Evolutionary conservation across 2,329 filamentous ascomycete genomes (phyloP).

Genomic region (Cladosporium halotolerans): DNA sequence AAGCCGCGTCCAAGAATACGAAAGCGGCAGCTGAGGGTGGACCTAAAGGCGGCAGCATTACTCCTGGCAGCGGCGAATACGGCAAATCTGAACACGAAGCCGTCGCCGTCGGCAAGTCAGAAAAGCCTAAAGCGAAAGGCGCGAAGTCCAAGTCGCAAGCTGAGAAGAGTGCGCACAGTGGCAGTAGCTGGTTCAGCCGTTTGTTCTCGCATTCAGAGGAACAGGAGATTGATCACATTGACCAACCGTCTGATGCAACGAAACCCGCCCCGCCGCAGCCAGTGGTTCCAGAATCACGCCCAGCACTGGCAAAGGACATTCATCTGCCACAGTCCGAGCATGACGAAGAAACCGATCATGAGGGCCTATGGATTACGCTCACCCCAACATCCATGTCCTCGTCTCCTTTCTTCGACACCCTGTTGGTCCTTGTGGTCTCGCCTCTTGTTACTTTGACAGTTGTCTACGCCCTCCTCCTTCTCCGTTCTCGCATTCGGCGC

Average conservation of each 20-base stretch:
- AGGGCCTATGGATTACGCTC: conserved; percentile 94
- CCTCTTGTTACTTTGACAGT: conserved; percentile 87
- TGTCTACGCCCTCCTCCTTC: conserved; percentile 80
- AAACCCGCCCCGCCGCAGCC: not conserved
- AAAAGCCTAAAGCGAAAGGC: conserved; percentile 9
- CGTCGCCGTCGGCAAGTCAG: conserved; percentile 15
- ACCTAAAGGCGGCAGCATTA: conserved; percentile 60
- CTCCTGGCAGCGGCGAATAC: conserved; percentile 69
- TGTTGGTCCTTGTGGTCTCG: conserved; percentile 93
- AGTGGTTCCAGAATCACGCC: not conserved
- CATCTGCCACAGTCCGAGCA: conserved; percentile 6
- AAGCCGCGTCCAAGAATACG: conserved; percentile 22
- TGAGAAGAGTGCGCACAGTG: conserved; percentile 12
- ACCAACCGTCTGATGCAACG: not conserved
- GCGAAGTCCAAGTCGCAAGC: conserved; percentile 13
- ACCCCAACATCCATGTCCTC: conserved; percentile 81
- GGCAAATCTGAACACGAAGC: conserved; percentile 33
- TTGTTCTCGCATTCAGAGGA: conserved; percentile 15
- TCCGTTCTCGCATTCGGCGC: conserved; percentile 81
- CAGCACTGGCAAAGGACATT: conserved; percentile 6
- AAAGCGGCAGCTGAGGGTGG: conserved; percentile 30
- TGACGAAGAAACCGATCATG: conserved; percentile 38
- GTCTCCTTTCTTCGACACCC: conserved; percentile 90
- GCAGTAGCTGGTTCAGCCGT: conserved; percentile 23
- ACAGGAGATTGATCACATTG: not conserved